Evolutionary conservation across 2,329 filamentous ascomycete species (phyloP), one percentile per base, ranked within the genome.

Genomic region (Fusarium metavorans): DNA sequence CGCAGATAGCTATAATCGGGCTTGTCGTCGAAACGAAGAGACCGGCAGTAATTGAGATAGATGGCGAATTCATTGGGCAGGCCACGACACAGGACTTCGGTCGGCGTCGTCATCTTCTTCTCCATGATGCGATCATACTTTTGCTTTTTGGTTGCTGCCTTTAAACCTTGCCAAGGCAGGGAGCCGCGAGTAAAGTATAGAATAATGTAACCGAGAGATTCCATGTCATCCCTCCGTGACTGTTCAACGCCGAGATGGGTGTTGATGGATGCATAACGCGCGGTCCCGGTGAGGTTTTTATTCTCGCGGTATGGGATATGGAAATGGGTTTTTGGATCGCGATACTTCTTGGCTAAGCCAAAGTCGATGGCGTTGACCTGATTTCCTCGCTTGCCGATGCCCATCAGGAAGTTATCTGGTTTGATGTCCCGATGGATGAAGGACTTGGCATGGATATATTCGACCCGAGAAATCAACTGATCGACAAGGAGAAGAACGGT

Each of bases 281-380:
- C 56, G 9, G 64, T 66, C 11, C 64, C 54, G 63, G 97, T 99
- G 85, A 99, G 88, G 91, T 98, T 98, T 94, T 99, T 66, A 39
- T 60, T 50, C 63, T 66, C 63, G n/a, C 39, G 27, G 39, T 66
- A 66, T 25, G 63, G 63, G 30, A 66, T 66, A 8, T 66, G 63
- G 16, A 98, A 98, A 87, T 98, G 95, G 66, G 96, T 98, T 92
- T 98, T 98, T 70, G 96, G 96, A 88, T 98, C 96, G 79, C 96
- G 93, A 88, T 98, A 98, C 88, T 98, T 98, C 93, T 98, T 98
- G 82, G 96, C 96, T 78, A 98, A 88, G 88, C 96, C 96, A 80
- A 98, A 98, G 85, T 98, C 96, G 80, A 98, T 98, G 56, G 98
- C 95, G 80, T 98, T 98, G 88, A 98, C 95, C 88, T 98, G 95